These are phyloP conservation scores for Pugionium dolabratum DNA, from an alignment of 345 rosid species.

Conservation along the genomic window DNA sequence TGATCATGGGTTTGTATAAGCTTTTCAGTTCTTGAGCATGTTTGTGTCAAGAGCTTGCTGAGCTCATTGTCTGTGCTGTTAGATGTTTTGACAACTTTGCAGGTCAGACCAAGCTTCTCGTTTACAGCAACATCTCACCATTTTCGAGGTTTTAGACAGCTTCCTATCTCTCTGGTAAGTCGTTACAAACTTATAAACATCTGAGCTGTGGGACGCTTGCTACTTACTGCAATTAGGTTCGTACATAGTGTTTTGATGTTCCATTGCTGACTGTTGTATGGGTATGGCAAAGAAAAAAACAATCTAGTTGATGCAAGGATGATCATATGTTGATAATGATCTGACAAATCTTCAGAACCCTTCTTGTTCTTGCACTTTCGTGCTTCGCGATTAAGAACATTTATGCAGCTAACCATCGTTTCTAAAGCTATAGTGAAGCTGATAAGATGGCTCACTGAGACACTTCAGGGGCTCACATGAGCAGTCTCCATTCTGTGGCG, in stretches of 20 bases:
- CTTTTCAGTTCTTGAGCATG: background rate
- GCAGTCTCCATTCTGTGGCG: background rate
- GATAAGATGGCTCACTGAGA: constrained; percentile 1
- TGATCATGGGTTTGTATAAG: background rate
- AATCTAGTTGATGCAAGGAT: constrained; percentile 7
- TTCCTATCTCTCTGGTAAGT: constrained; percentile 28
- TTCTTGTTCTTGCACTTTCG: constrained; percentile 12
- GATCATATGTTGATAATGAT: background rate
- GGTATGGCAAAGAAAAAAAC: background rate
- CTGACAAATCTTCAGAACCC: background rate
- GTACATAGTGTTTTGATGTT: constrained; percentile 4
- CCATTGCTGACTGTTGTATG: constrained; percentile 3
- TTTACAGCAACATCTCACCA: constrained; percentile 11
- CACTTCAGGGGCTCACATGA: constrained; percentile 4
- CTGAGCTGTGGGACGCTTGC: constrained; percentile 17
- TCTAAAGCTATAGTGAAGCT: constrained; percentile 15
- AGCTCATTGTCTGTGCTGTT: constrained; percentile 13
- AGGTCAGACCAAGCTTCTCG: constrained; percentile 22
- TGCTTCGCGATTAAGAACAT: constrained; percentile 6
- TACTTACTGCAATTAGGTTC: constrained; percentile 4
- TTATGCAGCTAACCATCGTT: constrained; percentile 11
- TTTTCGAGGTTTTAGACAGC: constrained; percentile 16
- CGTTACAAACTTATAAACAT: constrained; percentile 24
- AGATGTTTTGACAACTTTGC: constrained; percentile 25
- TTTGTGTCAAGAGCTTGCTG: constrained; percentile 8